Evolutionary conservation across 139 green algal genomes (phyloP).

Genomic region (Desmodesmus armatus): DNA sequence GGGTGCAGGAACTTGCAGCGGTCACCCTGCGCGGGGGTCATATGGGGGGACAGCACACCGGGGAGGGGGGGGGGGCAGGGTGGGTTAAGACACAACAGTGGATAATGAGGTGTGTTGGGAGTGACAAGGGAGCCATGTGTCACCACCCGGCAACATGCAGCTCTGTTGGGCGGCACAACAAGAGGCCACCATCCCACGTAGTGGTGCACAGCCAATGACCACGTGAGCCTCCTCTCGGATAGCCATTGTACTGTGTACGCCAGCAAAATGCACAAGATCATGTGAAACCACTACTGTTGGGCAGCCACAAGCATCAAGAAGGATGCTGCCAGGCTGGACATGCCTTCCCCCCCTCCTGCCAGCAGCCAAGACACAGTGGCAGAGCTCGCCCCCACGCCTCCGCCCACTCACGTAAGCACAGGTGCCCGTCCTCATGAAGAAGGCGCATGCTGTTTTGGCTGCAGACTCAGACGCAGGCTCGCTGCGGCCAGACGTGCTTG

Average conservation of each 20-base stretch:
- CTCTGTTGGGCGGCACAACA: neutral
- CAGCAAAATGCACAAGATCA: neutral
- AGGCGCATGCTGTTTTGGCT: constrained; percentile 6
- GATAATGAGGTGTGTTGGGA: neutral
- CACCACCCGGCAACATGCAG: neutral
- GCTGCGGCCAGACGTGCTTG: too few relatives aligned
- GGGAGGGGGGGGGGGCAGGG: too few relatives aligned
- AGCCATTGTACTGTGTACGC: neutral
- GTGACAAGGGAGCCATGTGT: neutral
- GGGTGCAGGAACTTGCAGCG: constrained; percentile 47
- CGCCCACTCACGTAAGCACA: constrained; percentile 41
- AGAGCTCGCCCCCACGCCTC: neutral
- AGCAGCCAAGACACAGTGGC: too few relatives aligned
- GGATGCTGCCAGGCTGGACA: neutral
- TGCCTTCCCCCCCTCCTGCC: neutral
- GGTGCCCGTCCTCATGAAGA: constrained; percentile 43
- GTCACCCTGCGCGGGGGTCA: constrained; percentile 5
- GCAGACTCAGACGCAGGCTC: too few relatives aligned
- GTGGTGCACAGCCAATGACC: neutral
- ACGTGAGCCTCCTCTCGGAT: neutral
- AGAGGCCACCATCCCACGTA: neutral
- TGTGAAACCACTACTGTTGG: neutral
- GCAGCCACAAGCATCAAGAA: neutral
- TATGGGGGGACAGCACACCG: neutral
- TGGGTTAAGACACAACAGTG: too few relatives aligned